Conservation (phyloP, 495 filamentous ascomycete species). For the Podospora bellae-mahoneyi region DNA sequence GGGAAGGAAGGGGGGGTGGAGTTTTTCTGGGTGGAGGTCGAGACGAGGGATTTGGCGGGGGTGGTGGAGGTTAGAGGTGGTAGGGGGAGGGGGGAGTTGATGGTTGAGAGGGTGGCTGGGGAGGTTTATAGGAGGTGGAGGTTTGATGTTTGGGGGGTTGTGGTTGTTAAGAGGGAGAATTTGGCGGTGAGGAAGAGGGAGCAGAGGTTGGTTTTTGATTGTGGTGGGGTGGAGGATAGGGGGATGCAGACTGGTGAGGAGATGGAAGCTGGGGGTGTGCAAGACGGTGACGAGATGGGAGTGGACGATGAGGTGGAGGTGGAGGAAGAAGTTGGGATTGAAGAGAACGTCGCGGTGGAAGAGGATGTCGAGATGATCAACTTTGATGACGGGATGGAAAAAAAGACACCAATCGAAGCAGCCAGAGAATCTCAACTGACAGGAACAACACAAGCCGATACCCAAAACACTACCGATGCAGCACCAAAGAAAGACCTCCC, state of each 20-base stretch:
- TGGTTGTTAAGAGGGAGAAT: background rate
- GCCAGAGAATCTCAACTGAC: background rate
- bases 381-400: background rate
- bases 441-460: background rate
- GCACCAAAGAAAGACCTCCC: background rate
- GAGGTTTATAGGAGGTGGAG: constrained; percentile 15
- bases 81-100: background rate
- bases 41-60: constrained; percentile 3
- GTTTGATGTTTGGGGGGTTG: constrained; percentile 22
- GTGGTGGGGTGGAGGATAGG: constrained; percentile 2
- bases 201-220: constrained; percentile 1
- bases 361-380: background rate
- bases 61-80: background rate
- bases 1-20: background rate
- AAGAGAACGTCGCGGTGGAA: background rate
- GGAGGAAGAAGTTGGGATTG: background rate
- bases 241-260: background rate
- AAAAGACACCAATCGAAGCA: background rate
- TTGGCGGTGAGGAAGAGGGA: background rate
- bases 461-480: background rate
- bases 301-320: background rate
- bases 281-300: background rate
- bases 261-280: background rate
- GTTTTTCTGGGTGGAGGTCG: constrained; percentile 12
- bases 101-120: constrained; percentile 11